Base-by-base conservation (phyloP, 2,329 filamentous ascomycete species). In the Talaromyces verruculosus region DNA sequence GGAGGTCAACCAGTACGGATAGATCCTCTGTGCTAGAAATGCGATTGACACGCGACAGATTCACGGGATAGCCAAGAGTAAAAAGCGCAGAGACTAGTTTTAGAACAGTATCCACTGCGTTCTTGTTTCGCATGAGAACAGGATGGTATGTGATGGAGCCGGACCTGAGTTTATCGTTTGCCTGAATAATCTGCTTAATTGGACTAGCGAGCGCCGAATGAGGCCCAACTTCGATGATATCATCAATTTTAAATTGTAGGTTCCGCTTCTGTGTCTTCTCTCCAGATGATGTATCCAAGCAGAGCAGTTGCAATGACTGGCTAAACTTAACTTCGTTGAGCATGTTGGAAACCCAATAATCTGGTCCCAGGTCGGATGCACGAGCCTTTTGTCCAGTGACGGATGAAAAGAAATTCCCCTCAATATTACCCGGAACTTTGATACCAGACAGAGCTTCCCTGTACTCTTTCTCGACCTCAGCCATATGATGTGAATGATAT, bases 271-370 rank as follows among this genome's bases (percentile, higher is more conserved):
- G 33, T 13, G 47, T 25, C 22, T 39, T 58, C 5, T 19, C 49
- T 7, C 25, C 45, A 15, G 39, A 37, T 28, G 6, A 61, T 57
- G 3, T 58, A 30, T 47, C 43, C 45, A 33, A 47, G 58, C 22
- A 75, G 43, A 3, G 68, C 70, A 8, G 57, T 5, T 37, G 33
- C 19, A 76, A 35, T 33, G 71, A 72, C 15, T 63, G 61, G 6
- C 67, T 68, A 57, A 77, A 76, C 0, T 61, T 68, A 1, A 76
- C 75, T 1, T 73, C 72, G 1, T 70, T 72, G 0, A 74, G 67
- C 69, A 77, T 69, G 35, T 77, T 77, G 4, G 71, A 65, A 7
- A 73, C 69, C 75, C 75, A 77, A 58, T 77, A 75, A 28, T 68
- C 59, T 11, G 64, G 49, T 17, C 47, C 53, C 7, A 72, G 55